Percentiles rank a stretch among this genome's conserved stretches.
Conservation (phyloP, 495 filamentous ascomycete species). For the Aspergillus egyptiacus region DNA sequence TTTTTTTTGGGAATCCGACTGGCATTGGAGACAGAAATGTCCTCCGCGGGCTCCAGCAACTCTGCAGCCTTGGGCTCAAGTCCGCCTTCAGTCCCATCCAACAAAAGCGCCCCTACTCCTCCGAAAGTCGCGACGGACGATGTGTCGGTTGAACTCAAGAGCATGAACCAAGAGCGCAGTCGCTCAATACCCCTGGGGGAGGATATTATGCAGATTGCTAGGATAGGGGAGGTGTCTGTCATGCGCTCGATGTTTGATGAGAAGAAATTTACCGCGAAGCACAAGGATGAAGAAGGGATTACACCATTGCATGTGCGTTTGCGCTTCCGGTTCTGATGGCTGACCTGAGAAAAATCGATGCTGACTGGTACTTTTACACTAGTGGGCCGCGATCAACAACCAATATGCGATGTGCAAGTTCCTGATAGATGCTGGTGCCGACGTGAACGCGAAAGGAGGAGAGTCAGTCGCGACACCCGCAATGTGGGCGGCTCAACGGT, state of each 20-base stretch:
- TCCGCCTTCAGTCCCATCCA: conserved; percentile 34
- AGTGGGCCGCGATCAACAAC: conserved; percentile 99
- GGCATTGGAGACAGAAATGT: conserved; percentile 16
- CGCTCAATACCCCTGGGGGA: conserved; percentile 57
- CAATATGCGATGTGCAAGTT: conserved; percentile 95
- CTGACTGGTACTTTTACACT: conserved; percentile 14
- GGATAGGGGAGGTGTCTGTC: conserved; percentile 74
- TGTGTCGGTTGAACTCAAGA: conserved; percentile 64
- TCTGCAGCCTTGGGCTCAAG: conserved; percentile 22
- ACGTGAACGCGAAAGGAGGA: conserved; percentile 91
- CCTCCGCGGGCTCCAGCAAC: conserved; percentile 26
- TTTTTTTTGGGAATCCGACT: neutral
- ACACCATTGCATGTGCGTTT: conserved; percentile 85
- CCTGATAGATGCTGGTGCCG: conserved; percentile 80
- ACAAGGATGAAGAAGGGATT: conserved; percentile 84
- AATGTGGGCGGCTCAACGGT: conserved; percentile 94
- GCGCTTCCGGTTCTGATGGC: neutral
- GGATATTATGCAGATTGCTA: conserved; percentile 93
- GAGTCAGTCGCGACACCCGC: conserved; percentile 88
- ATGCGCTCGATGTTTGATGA: conserved; percentile 86
- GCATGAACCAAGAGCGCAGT: conserved; percentile 45
- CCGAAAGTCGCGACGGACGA: conserved; percentile 49
- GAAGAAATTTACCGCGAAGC: conserved; percentile 71
- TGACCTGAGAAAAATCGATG: neutral
- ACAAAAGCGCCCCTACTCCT: conserved; percentile 52